Conservation (phyloP, 495 filamentous ascomycete genomes). For the Copromyces sp. region DNA sequence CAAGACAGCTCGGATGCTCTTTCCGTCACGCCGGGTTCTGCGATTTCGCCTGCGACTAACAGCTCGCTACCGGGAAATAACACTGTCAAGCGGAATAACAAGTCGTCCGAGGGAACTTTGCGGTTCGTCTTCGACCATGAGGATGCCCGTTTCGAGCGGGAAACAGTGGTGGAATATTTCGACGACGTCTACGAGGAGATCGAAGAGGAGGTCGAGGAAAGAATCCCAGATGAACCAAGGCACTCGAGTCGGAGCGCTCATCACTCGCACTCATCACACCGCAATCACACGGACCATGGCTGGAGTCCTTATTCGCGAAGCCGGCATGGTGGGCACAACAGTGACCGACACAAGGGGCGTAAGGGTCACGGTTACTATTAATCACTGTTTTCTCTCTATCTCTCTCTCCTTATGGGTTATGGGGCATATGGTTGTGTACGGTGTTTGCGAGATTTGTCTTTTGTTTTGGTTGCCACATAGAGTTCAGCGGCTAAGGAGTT, state of each 20-base stretch:
- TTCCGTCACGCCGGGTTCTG: conserved; percentile 25
- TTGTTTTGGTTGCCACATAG: neutral
- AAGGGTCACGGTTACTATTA: conserved; percentile 12
- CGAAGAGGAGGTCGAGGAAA: conserved; percentile 53
- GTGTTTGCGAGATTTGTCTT: neutral
- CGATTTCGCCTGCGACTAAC: conserved; percentile 29
- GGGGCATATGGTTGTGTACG: neutral
- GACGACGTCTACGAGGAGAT: conserved; percentile 71
- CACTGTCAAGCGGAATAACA: conserved; percentile 33
- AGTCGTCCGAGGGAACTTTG: conserved; percentile 64
- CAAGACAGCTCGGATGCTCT: conserved; percentile 22
- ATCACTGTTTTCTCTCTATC: neutral
- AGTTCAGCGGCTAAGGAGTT: neutral
- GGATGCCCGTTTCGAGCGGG: conserved; percentile 61
- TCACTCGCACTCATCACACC: conserved; percentile 4
- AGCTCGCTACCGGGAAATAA: conserved; percentile 21
- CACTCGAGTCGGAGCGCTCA: conserved; percentile 14
- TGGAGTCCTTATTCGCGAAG: conserved; percentile 17
- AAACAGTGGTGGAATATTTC: conserved; percentile 55
- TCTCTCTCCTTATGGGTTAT: neutral
- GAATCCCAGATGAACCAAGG: conserved; percentile 25
- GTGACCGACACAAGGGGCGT: conserved; percentile 14
- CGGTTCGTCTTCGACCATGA: conserved; percentile 84
- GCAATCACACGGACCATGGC: conserved; percentile 12
- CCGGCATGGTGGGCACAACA: conserved; percentile 11